Conservation (phyloP, 352 stramenopile species). For the Thalassiosira hispida region DNA sequence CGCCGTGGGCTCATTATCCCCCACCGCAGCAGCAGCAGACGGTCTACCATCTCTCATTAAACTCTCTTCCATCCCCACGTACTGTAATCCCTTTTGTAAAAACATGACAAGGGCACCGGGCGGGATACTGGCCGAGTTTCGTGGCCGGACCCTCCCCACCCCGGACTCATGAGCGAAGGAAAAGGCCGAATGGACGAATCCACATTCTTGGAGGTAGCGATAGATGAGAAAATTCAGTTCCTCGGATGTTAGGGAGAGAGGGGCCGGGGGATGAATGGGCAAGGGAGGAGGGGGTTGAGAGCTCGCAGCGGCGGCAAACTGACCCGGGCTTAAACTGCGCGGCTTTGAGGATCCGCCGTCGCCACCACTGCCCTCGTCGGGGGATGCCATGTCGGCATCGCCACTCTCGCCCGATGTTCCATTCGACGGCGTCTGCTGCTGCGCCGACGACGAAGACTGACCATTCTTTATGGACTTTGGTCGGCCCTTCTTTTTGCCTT, state of each 20-base stretch:
- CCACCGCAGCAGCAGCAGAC: conserved; percentile 3
- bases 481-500: conserved; percentile 7
- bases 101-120: conserved; percentile 97
- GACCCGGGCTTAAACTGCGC: neutral
- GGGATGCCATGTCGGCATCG: conserved; percentile 3
- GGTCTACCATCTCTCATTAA: conserved; percentile 81
- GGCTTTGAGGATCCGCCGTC: neutral
- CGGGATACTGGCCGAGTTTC: conserved; percentile 91
- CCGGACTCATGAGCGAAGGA: conserved; percentile 98
- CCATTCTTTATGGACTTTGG: conserved; percentile 29
- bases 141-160: conserved; percentile 91
- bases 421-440: neutral
- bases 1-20: neutral
- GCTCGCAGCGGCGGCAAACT: neutral
- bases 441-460: neutral
- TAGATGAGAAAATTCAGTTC: conserved; percentile 99
- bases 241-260: conserved; percentile 77
- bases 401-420: neutral
- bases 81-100: conserved; percentile 96
- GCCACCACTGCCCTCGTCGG: conserved; percentile 1
- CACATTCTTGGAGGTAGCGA: conserved; percentile 96
- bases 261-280: conserved; percentile 21
- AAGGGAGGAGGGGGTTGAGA: neutral
- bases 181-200: conserved; percentile 97
- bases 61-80: conserved; percentile 86